Evolutionary conservation across 495 filamentous ascomycete genomes (phyloP).

Genomic region (Trichocladium antarcticum): DNA sequence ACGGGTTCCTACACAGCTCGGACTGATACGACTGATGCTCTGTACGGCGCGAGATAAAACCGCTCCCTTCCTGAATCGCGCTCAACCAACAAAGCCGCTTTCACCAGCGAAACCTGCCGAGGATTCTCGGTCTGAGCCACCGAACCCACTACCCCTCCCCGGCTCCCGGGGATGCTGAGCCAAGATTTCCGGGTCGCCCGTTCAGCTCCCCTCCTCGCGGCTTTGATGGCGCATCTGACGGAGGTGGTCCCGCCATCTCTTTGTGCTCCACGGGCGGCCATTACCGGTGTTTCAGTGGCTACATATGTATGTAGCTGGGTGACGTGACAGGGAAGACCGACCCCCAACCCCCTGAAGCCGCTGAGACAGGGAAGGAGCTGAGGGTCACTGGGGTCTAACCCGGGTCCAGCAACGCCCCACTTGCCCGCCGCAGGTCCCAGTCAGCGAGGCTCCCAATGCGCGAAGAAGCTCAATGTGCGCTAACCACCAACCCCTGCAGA

Average conservation of each 20-base stretch:
- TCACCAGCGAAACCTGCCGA: too few relatives aligned
- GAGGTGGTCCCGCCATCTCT: too few relatives aligned
- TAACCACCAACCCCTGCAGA: neutral
- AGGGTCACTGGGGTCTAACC: too few relatives aligned
- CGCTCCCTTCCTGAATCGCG: neutral
- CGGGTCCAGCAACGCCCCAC: neutral
- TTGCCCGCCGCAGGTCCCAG: neutral
- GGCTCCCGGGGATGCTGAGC: neutral
- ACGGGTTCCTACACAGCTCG: neutral
- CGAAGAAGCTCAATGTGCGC: neutral
- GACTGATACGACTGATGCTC: neutral
- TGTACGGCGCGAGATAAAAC: too few relatives aligned
- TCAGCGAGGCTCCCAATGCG: conserved; percentile 2
- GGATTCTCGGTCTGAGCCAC: neutral
- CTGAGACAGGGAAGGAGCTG: too few relatives aligned
- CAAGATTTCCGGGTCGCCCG: neutral
- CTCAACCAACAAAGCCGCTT: neutral
- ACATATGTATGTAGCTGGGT: too few relatives aligned
- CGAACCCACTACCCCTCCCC: neutral
- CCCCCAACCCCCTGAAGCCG: too few relatives aligned
- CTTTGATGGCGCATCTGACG: too few relatives aligned
- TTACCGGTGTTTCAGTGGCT: too few relatives aligned
- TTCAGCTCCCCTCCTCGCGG: conserved; percentile 3
- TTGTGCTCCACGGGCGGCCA: too few relatives aligned
- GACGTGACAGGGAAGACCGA: too few relatives aligned